Evolutionary conservation across 176 grass and related monocot genomes (phyloP).

Genomic region (Oryza australiensis): DNA sequence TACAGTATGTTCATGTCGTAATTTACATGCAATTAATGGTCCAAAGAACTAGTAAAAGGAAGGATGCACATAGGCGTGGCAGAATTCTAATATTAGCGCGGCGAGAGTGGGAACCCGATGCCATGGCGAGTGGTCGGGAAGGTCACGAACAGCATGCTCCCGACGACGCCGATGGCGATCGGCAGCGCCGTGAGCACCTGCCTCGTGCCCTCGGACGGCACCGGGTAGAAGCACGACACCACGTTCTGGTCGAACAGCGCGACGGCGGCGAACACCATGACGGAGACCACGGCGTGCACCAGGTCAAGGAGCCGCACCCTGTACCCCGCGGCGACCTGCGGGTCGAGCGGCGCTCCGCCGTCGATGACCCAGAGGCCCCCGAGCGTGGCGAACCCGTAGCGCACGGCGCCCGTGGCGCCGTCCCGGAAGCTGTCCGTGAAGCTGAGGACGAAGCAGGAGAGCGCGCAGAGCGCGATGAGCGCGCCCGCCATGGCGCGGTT

Average conservation of each 20-base stretch:
- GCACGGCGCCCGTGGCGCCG: constrained; percentile 41
- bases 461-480: constrained; percentile 67
- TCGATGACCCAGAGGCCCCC: constrained; percentile 75
- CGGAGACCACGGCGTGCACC: constrained; percentile 60
- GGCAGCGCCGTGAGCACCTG: constrained; percentile 69
- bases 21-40: background rate
- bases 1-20: background rate
- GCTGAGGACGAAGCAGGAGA: constrained; percentile 82
- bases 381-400: constrained; percentile 68
- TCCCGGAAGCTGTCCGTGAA: constrained; percentile 89
- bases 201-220: constrained; percentile 60
- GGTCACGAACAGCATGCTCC: constrained; percentile 75
- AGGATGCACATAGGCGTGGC: too few relatives aligned
- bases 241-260: constrained; percentile 85
- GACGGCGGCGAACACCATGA: constrained; percentile 71
- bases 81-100: constrained; percentile 25
- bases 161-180: constrained; percentile 62
- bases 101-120: constrained; percentile 76
- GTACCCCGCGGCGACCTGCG: constrained; percentile 24
- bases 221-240: constrained; percentile 70
- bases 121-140: constrained; percentile 82
- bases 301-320: constrained; percentile 60
- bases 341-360: constrained; percentile 49
- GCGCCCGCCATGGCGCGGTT: constrained; percentile 49
- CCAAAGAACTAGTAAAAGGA: background rate